phyloP scores from a whole-genome alignment of 371 early-diverging fungal genomes.

The Mucor mucedo region DNA sequence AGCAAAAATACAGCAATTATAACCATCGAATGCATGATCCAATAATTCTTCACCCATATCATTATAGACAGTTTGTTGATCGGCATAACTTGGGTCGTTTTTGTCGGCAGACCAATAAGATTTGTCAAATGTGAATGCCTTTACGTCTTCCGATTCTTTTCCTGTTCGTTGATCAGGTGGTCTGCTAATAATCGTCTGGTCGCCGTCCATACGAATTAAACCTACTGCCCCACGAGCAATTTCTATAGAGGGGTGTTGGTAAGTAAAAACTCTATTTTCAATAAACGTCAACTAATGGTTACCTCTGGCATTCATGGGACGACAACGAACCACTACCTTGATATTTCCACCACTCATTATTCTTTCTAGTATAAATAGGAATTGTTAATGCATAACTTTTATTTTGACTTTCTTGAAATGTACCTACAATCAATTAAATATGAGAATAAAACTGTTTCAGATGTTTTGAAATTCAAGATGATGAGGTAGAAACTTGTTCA shows the following conservation, averaged over 20 bases:
- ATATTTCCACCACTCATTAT: conserved; percentile 55
- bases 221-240: conserved; percentile 64
- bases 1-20: conserved; percentile 89
- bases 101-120: conserved; percentile 85
- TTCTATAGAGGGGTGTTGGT: conserved; percentile 46
- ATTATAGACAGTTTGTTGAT: conserved; percentile 78
- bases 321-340: conserved; percentile 80
- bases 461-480: background rate
- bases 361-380: background rate
- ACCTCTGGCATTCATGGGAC: conserved; percentile 80
- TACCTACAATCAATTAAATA: background rate
- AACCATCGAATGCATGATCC: conserved; percentile 87
- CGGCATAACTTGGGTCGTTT: conserved; percentile 69
- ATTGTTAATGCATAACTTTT: conserved; percentile 2
- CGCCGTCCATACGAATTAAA: conserved; percentile 72
- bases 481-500: background rate
- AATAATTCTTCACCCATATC: conserved; percentile 79
- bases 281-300: background rate
- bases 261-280: background rate
- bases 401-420: background rate
- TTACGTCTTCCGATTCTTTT: conserved; percentile 52
- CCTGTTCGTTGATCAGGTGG: conserved; percentile 52
- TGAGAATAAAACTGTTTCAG: background rate
- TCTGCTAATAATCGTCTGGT: conserved; percentile 69
- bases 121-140: conserved; percentile 83